phyloP scores from a whole-genome alignment of 2,329 filamentous ascomycete genomes.

The Lecanosticta acicola region DNA sequence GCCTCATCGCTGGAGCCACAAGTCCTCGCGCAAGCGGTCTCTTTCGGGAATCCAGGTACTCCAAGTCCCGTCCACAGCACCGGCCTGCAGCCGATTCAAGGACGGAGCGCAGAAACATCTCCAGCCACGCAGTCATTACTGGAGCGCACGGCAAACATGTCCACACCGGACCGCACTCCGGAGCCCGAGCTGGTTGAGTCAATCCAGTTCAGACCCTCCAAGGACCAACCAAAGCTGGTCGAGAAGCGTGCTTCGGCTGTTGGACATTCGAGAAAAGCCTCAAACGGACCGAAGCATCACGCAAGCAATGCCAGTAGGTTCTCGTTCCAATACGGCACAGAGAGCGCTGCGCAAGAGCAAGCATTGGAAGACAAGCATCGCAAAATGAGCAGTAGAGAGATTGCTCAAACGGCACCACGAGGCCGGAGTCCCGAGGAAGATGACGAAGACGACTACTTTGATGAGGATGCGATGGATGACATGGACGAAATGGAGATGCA shows the following conservation, averaged over 20 bases:
- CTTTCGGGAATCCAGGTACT: slow-evolving; percentile 1
- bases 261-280: slow-evolving; percentile 23
- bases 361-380: slow-evolving; percentile 64
- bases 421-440: slow-evolving; percentile 21
- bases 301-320: slow-evolving; percentile 70
- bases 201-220: slow-evolving; percentile 11
- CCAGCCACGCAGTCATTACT: slow-evolving; percentile 3
- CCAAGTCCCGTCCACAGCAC: neutral
- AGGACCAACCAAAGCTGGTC: slow-evolving; percentile 21
- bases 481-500: slow-evolving; percentile 42
- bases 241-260: slow-evolving; percentile 29
- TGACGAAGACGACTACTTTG: slow-evolving; percentile 35
- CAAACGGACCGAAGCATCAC: slow-evolving; percentile 38
- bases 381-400: slow-evolving; percentile 15
- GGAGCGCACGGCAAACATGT: slow-evolving; percentile 8
- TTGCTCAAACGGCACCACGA: slow-evolving; percentile 8
- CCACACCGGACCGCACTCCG: slow-evolving; percentile 19
- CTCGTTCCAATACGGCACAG: slow-evolving; percentile 73
- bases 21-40: slow-evolving; percentile 8
- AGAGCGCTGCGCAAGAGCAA: slow-evolving; percentile 59
- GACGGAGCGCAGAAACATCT: neutral
- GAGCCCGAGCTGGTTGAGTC: slow-evolving; percentile 8
- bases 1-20: slow-evolving; percentile 3
- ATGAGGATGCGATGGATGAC: slow-evolving; percentile 41
- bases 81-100: neutral